Evolutionary conservation across 805 yeast genomes (phyloP), one percentile per base, ranked within the genome.

Genomic region (Wickerhamiella lipophila): DNA sequence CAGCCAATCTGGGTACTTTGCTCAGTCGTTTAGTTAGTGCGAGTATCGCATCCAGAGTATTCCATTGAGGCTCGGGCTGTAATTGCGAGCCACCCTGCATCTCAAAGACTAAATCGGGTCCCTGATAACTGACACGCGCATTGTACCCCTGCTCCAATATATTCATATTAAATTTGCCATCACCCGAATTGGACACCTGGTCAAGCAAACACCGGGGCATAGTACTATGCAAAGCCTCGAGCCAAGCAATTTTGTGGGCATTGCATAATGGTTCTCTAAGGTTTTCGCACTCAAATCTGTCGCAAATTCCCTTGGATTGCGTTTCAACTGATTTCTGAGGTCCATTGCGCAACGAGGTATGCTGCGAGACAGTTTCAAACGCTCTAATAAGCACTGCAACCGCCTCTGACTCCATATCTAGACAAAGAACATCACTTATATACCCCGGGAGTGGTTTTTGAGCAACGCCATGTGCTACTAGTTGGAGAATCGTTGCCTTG

Each of bases 201-300:
- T 36, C 47, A 19, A 44, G 40, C 21, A 18, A 13, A 7, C 26
- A 9, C 23, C 25, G 21, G 32, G 47, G 47, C 47, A 44, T 44
- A 3, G 27, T 25, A 19, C 21, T 34, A 32, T 44, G 47, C 9
- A 34, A 21, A 15, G 41, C 47, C 9, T 34, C 18, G 23, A 44
- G 47, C 47, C 47, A 44, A 3, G 41, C 40, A 23, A 44, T 34
- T 19, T 44, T 25, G 40, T 23, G 34, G 21, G 47, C 40, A 21
- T 34, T 11, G 21, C 15, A 7, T 7, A 44, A 21, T 7, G 38
- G 47, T 2, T 11, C 16, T 11, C 13, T 27, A 8, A 26, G 16
- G 13, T 2, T n/a, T 16, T 15, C 15, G 9, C 30, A 18, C 22
- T 21, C 9, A 21, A 6, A 6, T 18, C 18, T 11, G 34, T n/a